Evolutionary conservation across 495 filamentous ascomycete genomes (phyloP), one percentile per base, ranked within the genome.

Genomic region (Parmelia sp.): DNA sequence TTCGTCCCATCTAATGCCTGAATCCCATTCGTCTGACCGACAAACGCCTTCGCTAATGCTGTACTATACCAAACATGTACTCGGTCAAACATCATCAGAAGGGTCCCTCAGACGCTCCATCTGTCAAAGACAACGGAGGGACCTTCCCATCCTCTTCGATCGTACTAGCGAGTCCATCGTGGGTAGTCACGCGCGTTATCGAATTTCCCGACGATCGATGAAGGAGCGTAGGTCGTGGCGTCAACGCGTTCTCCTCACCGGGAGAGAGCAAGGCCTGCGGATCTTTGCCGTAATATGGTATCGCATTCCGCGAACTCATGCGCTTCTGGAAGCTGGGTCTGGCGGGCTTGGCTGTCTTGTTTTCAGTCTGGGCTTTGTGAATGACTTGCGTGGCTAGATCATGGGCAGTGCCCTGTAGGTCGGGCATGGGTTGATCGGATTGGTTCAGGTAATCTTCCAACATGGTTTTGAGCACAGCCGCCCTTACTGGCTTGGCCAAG

Each of bases 401-500:
- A 14, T 36, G 53, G 27, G 58, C 51, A 36, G 76, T 75, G 57
- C 71, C 58, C 65, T 77, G 74, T 44, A 78, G 69, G 65, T 74
- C 71, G 45, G 75, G 70, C 29, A 76, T 73, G 14, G 64, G 44
- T 57, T 67, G 70, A 11, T 69, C 61, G 25, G 74, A 67, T 62
- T 79, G 76, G 27, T 64, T 67, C 40, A 85, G 76, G 69, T 91
- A 91, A 23, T 80, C 77, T 65, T 92, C 89, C 58, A 93, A 71
- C 78, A 92, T 89, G 70, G 84, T 82, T 73, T 87, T 90, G 42
- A 93, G 76, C 53, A 91, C 79, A 29, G 85, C 83, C 21, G 83
- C 85, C 59, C 90, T 81, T 2, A 96, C 92, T 12, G 92, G 92
- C 72, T 96, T 96, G 31, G 92, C 91, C 8, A 96, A 84, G 65